Evolutionary conservation across 164 flowering plant species (phyloP).

Genomic region (Magnolia kwangsiensis): DNA sequence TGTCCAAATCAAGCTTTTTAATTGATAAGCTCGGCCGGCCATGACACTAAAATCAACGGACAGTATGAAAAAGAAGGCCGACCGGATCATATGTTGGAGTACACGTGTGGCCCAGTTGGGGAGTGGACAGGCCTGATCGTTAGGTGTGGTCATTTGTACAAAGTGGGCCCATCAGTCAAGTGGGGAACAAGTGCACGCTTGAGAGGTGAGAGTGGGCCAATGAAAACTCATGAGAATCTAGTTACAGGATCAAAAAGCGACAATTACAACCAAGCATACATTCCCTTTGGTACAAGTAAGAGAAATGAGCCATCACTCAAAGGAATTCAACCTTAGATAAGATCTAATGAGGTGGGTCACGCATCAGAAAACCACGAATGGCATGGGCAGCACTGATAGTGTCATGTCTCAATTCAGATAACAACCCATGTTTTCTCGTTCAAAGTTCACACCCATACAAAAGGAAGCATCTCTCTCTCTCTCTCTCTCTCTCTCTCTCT

Average conservation of each 20-base stretch:
- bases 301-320: too few species aligned
- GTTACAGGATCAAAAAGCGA: background rate
- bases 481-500: too few species aligned
- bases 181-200: background rate
- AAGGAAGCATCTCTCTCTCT: too few species aligned
- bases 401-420: background rate
- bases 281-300: background rate
- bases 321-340: background rate
- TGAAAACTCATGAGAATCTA: background rate
- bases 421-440: conserved; percentile 2
- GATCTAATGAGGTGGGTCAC: background rate
- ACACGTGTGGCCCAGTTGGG: background rate
- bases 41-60: background rate
- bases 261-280: background rate
- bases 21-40: background rate
- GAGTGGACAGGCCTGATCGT: too few species aligned
- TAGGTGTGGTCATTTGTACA: background rate
- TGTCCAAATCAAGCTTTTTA: background rate
- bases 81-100: background rate
- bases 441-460: background rate
- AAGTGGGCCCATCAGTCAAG: background rate
- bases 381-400: background rate
- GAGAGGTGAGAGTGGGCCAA: too few species aligned
- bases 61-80: background rate
- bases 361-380: background rate